These are phyloP conservation scores for Xylona heveae DNA, from an alignment of 495 filamentous ascomycete species.

Conservation along the genomic window DNA sequence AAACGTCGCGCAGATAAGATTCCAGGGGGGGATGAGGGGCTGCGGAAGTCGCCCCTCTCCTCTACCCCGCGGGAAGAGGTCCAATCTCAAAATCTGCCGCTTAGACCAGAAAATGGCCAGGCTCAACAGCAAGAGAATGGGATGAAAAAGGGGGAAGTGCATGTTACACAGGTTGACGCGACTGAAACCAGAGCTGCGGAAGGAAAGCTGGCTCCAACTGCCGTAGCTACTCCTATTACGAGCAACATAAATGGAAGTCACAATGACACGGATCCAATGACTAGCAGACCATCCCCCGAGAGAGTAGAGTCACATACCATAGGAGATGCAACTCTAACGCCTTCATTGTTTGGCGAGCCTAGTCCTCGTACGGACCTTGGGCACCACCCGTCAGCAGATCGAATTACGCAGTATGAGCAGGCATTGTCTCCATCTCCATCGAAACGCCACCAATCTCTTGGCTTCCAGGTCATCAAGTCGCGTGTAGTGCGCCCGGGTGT, in stretches of 20 bases:
- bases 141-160: too few species aligned
- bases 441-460: constrained; percentile 23
- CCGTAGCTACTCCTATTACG: neutral
- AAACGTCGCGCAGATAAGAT: constrained; percentile 26
- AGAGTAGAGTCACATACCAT: too few species aligned
- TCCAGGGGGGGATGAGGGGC: neutral
- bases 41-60: constrained; percentile 6
- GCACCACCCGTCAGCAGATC: constrained; percentile 28
- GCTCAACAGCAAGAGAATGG: too few species aligned
- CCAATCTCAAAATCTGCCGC: neutral
- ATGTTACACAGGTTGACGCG: too few species aligned
- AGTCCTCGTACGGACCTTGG: constrained; percentile 6
- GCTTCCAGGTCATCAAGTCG: constrained; percentile 41
- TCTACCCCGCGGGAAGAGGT: neutral
- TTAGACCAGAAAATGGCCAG: neutral
- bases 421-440: constrained; percentile 23
- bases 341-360: constrained; percentile 17
- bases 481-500: constrained; percentile 23
- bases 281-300: neutral
- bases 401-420: constrained; percentile 55
- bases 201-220: too few species aligned
- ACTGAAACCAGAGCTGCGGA: too few species aligned
- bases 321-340: too few species aligned
- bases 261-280: too few species aligned
- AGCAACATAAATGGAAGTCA: neutral